Base-by-base conservation (phyloP, 2,329 filamentous ascomycete species). In the Claviceps purpurea region DNA sequence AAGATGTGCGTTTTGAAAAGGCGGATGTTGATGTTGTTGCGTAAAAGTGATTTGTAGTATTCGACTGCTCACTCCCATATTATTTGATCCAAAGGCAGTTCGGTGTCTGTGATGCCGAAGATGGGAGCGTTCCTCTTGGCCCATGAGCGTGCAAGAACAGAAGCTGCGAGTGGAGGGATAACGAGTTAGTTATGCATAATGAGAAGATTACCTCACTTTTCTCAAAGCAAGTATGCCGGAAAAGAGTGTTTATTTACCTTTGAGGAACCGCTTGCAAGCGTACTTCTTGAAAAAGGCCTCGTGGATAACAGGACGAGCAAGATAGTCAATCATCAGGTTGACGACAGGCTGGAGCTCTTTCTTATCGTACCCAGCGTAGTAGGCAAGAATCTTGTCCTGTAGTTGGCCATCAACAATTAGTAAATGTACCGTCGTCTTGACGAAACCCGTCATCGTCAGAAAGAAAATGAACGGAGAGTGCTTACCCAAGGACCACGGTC, bases 231-330 rank as follows among this genome's bases (percentile, higher is more conserved):
- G 30, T 34, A 34, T 34, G 30, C 30, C 30, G 22, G 18, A 1
- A 7, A 7, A 5, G 14, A 14, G 3, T 8, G 13, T 5, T 20
- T n/a, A 61, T 78, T 72, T 82, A 95, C 91, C 90, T 75, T 98
- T 98, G 62, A 97, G 74, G 73, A 97, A 98, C 73, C 95, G 96
- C 77, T 97, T 98, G 80, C 89, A 95, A 52, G 93, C 93, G 68
- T 98, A 98, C 72, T 98, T 98, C 80, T 95, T 95, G 78, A 96
- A 97, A 77, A 98, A 96, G 40, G 93, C 94, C 67, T 97, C 91
- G 64, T 98, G 93, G 44, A 84, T 80, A 51, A 96, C 87, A 26
- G 91, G 93, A 13, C 87, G 83, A 54, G 87, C 86, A 41, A 98
- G 84, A 67, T 98, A 98, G 68, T 98, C 90, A 56, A 98, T 82